A percentile compares a stretch with the other conserved stretches of the same genome.
Evolutionary conservation across 495 filamentous ascomycete genomes (phyloP).

Genomic region (Neurospora tetraspora): DNA sequence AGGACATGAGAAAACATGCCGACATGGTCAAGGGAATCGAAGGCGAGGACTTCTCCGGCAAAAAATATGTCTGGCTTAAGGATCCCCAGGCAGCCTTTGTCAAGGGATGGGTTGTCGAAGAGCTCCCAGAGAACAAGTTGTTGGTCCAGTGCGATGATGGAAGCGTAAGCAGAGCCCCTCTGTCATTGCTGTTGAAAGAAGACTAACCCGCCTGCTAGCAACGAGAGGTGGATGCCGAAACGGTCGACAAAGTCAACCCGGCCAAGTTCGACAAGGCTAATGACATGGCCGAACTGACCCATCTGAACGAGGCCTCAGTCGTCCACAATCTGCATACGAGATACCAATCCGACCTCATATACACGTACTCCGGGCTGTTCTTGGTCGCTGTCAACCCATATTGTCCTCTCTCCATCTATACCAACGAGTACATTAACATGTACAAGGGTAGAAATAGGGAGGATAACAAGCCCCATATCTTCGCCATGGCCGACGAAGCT

Average conservation of each 20-base stretch:
- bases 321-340: slow-evolving; percentile 92
- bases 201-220: slow-evolving; percentile 46
- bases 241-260: slow-evolving; percentile 96
- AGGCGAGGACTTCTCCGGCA: slow-evolving; percentile 97
- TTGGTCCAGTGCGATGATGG: slow-evolving; percentile 92
- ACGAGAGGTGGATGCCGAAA: slow-evolving; percentile 73
- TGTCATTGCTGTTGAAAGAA: too few species aligned
- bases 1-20: slow-evolving; percentile 53
- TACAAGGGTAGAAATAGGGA: slow-evolving; percentile 84
- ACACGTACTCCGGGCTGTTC: slow-evolving; percentile 98
- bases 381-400: slow-evolving; percentile 97
- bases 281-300: slow-evolving; percentile 98
- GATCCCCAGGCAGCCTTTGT: slow-evolving; percentile 83
- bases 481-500: slow-evolving; percentile 95
- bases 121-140: slow-evolving; percentile 53
- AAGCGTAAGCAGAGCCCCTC: slow-evolving; percentile 47
- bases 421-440: slow-evolving; percentile 92
- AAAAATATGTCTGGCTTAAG: slow-evolving; percentile 93
- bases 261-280: slow-evolving; percentile 98
- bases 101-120: slow-evolving; percentile 82
- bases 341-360: slow-evolving; percentile 93
- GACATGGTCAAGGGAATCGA: slow-evolving; percentile 72
- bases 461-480: slow-evolving; percentile 95
- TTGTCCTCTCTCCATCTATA: slow-evolving; percentile 88
- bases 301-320: slow-evolving; percentile 94